Evolutionary conservation across 768 basidiomycete species (phyloP).

Genomic region (Boletus vinaceobasis): DNA sequence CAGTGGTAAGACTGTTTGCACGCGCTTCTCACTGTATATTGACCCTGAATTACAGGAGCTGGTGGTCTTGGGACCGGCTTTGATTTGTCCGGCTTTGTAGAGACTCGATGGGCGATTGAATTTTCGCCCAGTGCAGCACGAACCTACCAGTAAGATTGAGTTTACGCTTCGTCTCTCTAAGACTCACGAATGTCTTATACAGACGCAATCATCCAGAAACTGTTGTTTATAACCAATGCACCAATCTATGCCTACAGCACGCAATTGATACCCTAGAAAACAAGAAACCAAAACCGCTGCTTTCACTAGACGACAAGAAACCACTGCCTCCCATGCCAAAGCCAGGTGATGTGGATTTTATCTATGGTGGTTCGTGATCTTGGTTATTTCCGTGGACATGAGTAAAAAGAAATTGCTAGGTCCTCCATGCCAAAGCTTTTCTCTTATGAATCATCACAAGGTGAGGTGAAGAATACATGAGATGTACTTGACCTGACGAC

Average conservation of each 20-base stretch:
- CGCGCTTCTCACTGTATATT: not conserved
- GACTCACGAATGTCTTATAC: conserved; percentile 1
- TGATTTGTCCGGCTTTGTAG: conserved; percentile 55
- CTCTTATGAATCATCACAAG: conserved; percentile 57
- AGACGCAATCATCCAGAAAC: conserved; percentile 63
- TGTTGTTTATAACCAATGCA: conserved; percentile 62
- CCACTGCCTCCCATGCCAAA: conserved; percentile 49
- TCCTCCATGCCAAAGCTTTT: conserved; percentile 76
- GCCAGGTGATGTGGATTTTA: conserved; percentile 60
- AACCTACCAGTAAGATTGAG: conserved; percentile 52
- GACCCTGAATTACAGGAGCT: conserved; percentile 46
- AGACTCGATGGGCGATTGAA: conserved; percentile 70
- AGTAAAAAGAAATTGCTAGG: conserved; percentile 37
- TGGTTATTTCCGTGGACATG: not conserved
- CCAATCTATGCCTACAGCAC: conserved; percentile 56
- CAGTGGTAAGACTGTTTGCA: conserved; percentile 43
- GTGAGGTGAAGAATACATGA: conserved; percentile 32
- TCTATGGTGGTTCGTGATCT: conserved; percentile 60
- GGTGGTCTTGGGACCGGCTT: conserved; percentile 73
- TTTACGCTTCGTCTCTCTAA: not conserved
- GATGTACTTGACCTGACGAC: not conserved
- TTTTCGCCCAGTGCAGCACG: conserved; percentile 58
- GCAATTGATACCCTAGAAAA: conserved; percentile 49
- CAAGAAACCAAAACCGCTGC: conserved; percentile 37
- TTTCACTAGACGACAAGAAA: conserved; percentile 38